These are phyloP conservation scores for Candida gorgasii DNA, from an alignment of 805 yeast species.

Conservation along the genomic window DNA sequence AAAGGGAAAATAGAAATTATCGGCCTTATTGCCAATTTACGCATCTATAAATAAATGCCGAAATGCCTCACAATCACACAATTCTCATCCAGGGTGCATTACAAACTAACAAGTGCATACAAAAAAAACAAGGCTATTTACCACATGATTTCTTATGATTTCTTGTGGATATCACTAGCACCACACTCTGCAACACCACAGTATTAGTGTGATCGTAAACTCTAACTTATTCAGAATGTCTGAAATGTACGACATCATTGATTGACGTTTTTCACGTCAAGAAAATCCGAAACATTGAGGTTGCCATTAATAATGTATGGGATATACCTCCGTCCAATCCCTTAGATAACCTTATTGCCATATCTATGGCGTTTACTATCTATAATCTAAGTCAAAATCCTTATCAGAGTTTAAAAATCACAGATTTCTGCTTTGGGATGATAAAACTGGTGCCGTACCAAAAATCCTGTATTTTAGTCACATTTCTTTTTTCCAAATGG, in stretches of 20 bases:
- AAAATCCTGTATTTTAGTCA: constrained; percentile 7
- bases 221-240: background rate
- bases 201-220: constrained; percentile 2
- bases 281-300: background rate
- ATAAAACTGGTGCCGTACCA: constrained; percentile 10
- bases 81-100: too few relatives aligned
- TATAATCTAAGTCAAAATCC: background rate
- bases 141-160: too few relatives aligned
- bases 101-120: too few relatives aligned
- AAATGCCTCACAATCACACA: too few relatives aligned
- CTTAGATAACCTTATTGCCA: background rate
- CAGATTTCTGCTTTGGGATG: constrained; percentile 1
- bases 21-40: too few relatives aligned
- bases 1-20: too few relatives aligned
- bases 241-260: background rate
- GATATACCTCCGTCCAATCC: background rate
- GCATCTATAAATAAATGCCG: too few relatives aligned
- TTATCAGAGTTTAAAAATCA: constrained; percentile 5
- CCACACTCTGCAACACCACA: background rate
- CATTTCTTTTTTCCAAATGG: constrained; percentile 6
- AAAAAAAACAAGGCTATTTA: too few relatives aligned
- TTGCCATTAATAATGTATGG: too few relatives aligned
- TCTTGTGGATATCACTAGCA: too few relatives aligned
- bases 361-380: background rate
- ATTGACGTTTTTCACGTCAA: constrained; percentile 1